Evolutionary conservation across 352 stramenopile genomes (phyloP).

Genomic region (Phytophthora cajani): DNA sequence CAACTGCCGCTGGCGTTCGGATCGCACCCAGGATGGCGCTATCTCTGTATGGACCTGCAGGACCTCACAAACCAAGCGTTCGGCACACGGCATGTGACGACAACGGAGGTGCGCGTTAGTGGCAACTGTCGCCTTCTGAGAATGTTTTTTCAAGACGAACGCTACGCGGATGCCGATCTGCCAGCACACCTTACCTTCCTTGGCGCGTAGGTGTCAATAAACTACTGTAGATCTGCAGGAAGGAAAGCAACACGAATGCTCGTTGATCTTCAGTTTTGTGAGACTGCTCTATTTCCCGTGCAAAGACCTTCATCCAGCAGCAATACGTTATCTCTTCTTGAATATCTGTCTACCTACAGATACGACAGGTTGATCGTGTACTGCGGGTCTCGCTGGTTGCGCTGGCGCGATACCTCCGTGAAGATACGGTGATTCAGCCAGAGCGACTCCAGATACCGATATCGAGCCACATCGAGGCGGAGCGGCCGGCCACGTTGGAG

Average conservation of each 20-base stretch:
- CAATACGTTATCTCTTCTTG: neutral
- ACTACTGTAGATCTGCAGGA: neutral
- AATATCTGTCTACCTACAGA: slow-evolving; percentile 48
- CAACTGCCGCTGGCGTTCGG: slow-evolving; percentile 72
- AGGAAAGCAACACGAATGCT: neutral
- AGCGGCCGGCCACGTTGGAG: slow-evolving; percentile 82
- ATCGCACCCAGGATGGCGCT: slow-evolving; percentile 56
- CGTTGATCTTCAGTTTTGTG: neutral
- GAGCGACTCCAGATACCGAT: slow-evolving; percentile 79
- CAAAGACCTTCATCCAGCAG: neutral
- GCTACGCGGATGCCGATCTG: slow-evolving; percentile 73
- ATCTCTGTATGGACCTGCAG: slow-evolving; percentile 82
- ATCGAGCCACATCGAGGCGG: slow-evolving; percentile 76
- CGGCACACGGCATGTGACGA: slow-evolving; percentile 74
- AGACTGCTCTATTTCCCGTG: neutral
- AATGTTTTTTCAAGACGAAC: slow-evolving; percentile 84
- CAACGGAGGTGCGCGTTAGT: slow-evolving; percentile 63
- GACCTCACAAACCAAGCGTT: slow-evolving; percentile 74
- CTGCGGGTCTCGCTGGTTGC: slow-evolving; percentile 87
- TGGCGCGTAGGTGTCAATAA: slow-evolving; percentile 25
- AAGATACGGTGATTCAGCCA: slow-evolving; percentile 88
- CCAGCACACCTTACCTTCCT: slow-evolving; percentile 75
- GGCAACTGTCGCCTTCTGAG: slow-evolving; percentile 78
- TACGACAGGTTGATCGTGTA: slow-evolving; percentile 89
- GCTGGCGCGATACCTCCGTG: slow-evolving; percentile 83